Base-by-base conservation (phyloP, 2,329 filamentous ascomycete species). In the Fusarium chuoi region DNA sequence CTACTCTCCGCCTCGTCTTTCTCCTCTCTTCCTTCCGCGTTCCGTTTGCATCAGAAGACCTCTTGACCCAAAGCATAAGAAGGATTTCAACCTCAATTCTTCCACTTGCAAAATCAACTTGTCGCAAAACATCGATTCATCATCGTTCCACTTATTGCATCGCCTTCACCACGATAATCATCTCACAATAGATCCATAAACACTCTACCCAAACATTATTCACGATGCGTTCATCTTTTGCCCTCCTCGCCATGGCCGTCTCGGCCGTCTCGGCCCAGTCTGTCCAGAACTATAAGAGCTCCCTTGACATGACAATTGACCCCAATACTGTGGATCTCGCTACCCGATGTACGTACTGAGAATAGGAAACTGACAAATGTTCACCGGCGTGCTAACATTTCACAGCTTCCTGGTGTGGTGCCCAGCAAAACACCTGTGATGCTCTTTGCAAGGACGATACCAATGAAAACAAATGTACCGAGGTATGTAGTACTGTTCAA, bases 351-450 rank as follows among this genome's bases (percentile, higher is more conserved):
- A 83, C 74, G 84, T 79, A 8, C 30, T 41, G 26, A 64, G 24
- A 45, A 63, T 24, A 17, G 4, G 15, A 18, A 49, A n/a, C 38
- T 38, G 7, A 26, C 17, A 35, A 22, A 26, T 80, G 52, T 26
- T 28, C 17, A 38, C n/a, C 17, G 15, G 17, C 35, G n/a, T 54
- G 39, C 73, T 78, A 45, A 79, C 60, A 28, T 41, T 9, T 22
- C 45, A 58, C 69, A 89, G 88, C 85, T 52, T 63, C 76, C 24
- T 90, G 88, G 88, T 90, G 88, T 80, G 78, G 77, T 59, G 87
- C 83, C 46, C 82, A 90, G 83, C 80, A 79, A 67, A 85, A 88
- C 79, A 86, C 84, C 44, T 90, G 88, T 82, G 69, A 70, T 52
- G 80, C 80, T 30, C 84, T 90, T 45, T 90, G 88, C 82, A 79